Conservation (phyloP, 495 filamentous ascomycete species). For the Penicillium bovifimosum region DNA sequence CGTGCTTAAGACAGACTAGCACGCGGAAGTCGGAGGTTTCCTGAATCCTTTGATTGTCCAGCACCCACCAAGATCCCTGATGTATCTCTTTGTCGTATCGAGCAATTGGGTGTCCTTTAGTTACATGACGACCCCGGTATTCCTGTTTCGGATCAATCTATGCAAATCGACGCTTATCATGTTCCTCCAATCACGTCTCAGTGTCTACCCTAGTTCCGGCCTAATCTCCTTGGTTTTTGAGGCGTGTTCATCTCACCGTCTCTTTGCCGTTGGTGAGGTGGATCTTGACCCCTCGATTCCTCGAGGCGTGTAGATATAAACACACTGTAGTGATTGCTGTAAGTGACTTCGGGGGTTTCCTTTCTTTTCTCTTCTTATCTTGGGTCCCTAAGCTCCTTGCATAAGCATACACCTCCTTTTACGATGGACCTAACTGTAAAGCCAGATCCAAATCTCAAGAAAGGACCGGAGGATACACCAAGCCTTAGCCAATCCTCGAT, state of each 20-base stretch:
- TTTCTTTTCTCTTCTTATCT: slow-evolving; percentile 9
- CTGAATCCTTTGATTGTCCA: not conserved
- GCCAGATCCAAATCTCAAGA: slow-evolving; percentile 2
- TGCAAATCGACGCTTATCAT: slow-evolving; percentile 15
- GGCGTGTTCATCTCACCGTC: slow-evolving; percentile 18
- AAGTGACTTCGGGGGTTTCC: slow-evolving; percentile 2
- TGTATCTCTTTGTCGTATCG: not conserved
- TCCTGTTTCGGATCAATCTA: not conserved
- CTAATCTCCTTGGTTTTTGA: slow-evolving; percentile 1
- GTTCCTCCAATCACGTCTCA: slow-evolving; percentile 7
- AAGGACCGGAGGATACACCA: not conserved
- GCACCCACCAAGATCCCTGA: not conserved
- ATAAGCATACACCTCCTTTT: not conserved
- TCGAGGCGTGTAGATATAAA: slow-evolving; percentile 11
- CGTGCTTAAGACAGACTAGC: not conserved
- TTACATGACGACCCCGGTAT: too few species aligned
- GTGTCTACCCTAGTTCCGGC: not conserved
- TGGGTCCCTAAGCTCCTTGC: not conserved
- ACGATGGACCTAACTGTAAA: slow-evolving; percentile 15
- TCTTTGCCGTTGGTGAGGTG: slow-evolving; percentile 8
- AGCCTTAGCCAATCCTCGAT: slow-evolving; percentile 16
- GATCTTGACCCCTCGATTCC: slow-evolving; percentile 11
- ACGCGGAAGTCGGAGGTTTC: not conserved
- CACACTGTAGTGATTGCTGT: slow-evolving; percentile 1
- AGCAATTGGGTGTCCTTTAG: not conserved